Evolutionary conservation across 495 filamentous ascomycete species (phyloP).

Genomic region (Polyplosphaeria fusca): DNA sequence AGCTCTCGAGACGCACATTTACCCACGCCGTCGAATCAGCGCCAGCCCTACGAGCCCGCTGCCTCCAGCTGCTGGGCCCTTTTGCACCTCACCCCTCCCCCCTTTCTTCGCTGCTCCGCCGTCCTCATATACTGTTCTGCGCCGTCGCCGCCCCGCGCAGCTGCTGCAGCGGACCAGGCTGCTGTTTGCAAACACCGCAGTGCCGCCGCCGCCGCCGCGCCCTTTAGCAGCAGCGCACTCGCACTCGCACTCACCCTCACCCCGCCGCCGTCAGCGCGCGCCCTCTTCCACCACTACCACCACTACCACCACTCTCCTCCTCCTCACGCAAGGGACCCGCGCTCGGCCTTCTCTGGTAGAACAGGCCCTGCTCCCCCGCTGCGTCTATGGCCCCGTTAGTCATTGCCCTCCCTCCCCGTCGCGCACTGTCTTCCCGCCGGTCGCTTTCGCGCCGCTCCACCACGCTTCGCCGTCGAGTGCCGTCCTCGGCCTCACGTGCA

Average conservation of each 20-base stretch:
- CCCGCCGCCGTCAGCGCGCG: background rate
- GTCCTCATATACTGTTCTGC: too few relatives aligned
- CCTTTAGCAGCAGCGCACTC: background rate
- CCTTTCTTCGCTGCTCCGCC: constrained; percentile 3
- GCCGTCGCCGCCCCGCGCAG: constrained; percentile 10
- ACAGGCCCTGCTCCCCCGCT: constrained; percentile 29
- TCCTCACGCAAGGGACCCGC: too few relatives aligned
- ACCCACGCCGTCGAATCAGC: constrained; percentile 27
- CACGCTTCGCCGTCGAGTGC: constrained; percentile 20
- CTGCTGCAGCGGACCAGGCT: background rate
- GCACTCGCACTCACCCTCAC: background rate
- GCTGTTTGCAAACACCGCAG: constrained; percentile 28
- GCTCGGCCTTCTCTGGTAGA: constrained; percentile 35
- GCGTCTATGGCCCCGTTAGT: constrained; percentile 34
- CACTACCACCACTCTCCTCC: too few relatives aligned
- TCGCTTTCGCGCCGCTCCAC: constrained; percentile 27
- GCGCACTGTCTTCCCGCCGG: constrained; percentile 13
- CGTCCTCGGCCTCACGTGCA: constrained; percentile 20
- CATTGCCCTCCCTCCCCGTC: constrained; percentile 36
- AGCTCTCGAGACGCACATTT: constrained; percentile 17
- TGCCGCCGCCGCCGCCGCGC: background rate
- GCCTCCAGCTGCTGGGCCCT: background rate
- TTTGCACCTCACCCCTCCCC: constrained; percentile 19
- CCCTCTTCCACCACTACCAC: too few relatives aligned
- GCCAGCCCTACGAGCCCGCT: constrained; percentile 16